Evolutionary conservation across 495 filamentous ascomycete genomes (phyloP), one percentile per base, ranked within the genome.

Genomic region (Oleoguttula mirabilis): DNA sequence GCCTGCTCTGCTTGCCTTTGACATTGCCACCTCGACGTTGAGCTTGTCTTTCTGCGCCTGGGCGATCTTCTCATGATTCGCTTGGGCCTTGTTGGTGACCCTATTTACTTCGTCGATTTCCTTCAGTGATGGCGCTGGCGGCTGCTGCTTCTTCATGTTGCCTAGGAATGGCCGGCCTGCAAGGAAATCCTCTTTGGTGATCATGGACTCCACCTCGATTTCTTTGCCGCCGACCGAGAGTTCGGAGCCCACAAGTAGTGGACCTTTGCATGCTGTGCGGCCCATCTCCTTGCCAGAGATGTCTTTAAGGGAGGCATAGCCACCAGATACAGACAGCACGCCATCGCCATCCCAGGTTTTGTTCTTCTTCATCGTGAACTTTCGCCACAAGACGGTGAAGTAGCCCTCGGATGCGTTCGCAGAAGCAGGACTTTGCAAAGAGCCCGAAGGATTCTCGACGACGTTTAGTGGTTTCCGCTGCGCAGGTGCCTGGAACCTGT

Each of bases 271-370:
- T 52, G 70, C 61, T 8, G 64, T 63, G 34, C 66, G 70, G 14
- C 82, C 83, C 68, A 83, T 71, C 10, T 82, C 76, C 57, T 69
- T 74, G 7, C 82, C 82, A 1, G 71, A 71, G 7, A 73, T 57
- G 57, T 86, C 78, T 40, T 77, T 69, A 5, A 88, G 63, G 40
- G 62, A 63, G 10, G 76, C 80, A 52, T 70, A 72, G 4, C 80
- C 79, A 12, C 63, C 65, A 0, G 59, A 55, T 1, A 78, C 64
- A 2, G 68, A 61, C 10, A 88, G 65, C 5, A 85, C 66, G 2
- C 81, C 82, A 57, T 88, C 82, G n/a, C 83, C 82, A 58, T 87
- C 82, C 79, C 84, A 88, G 12, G 79, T 86, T 56, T 87, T 88
- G 62, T 87, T 74, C 61, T 87, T 88, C 58, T 85, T 88, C 11